These are phyloP conservation scores for Echium plantagineum DNA, from an alignment of 257 asterid genomes.

Conservation along the genomic window DNA sequence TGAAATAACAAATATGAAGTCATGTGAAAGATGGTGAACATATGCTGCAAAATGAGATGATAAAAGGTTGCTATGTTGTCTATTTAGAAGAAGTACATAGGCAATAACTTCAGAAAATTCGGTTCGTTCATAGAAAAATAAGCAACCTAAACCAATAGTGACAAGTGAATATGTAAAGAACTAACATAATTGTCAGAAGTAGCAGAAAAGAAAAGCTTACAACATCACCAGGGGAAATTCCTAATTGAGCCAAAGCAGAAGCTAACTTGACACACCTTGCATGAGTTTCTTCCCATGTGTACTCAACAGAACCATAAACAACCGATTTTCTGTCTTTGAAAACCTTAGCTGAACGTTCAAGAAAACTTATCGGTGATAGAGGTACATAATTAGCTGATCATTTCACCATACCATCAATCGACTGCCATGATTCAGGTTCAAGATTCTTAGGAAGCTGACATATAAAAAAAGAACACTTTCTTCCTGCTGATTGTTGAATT, in stretches of 20 bases:
- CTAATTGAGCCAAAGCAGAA: constrained; percentile 24
- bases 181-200: not conserved
- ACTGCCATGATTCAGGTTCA: constrained; percentile 13
- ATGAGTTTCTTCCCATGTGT: constrained; percentile 29
- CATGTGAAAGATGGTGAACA: no score
- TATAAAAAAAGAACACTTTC: no score
- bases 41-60: not conserved
- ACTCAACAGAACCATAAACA: constrained; percentile 20
- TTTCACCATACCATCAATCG: constrained; percentile 18
- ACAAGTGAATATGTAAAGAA: not conserved
- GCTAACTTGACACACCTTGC: constrained; percentile 25
- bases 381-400: constrained; percentile 27
- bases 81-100: no score
- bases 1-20: no score
- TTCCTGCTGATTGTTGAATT: no score
- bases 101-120: no score
- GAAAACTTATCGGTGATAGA: constrained; percentile 27
- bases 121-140: no score
- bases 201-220: constrained; percentile 13
- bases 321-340: constrained; percentile 28
- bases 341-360: constrained; percentile 28
- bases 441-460: not conserved
- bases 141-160: not conserved
- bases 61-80: constrained; percentile 11
- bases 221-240: constrained; percentile 27